Conservation (phyloP, 306 rosid species). For the Corylus americana region DNA sequence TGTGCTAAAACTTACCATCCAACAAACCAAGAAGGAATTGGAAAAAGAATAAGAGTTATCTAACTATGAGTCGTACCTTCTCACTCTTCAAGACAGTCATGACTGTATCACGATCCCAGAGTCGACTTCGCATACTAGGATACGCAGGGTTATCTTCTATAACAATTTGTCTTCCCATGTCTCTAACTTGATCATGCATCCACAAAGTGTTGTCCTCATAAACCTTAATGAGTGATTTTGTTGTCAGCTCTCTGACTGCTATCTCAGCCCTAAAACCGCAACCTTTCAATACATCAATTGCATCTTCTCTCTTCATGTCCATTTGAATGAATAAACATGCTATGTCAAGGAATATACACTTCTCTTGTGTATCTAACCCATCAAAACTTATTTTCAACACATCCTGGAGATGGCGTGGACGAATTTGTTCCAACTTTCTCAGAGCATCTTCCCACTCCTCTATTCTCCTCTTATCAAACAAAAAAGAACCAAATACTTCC, state of each 20-base stretch:
- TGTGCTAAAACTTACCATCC: not conserved
- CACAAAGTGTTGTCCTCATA: constrained; percentile 32
- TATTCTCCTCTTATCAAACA: constrained; percentile 45
- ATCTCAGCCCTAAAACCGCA: constrained; percentile 60
- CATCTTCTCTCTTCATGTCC: constrained; percentile 44
- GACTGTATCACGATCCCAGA: constrained; percentile 59
- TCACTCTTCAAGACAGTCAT: constrained; percentile 39
- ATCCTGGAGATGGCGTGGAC: constrained; percentile 47
- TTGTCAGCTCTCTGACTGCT: constrained; percentile 33
- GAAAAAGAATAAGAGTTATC: not conserved
- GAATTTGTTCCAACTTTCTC: constrained; percentile 40
- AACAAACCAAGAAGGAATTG: not conserved
- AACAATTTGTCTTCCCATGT: constrained; percentile 72
- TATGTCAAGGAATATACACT: constrained; percentile 60
- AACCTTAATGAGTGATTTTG: constrained; percentile 58
- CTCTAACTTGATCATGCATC: constrained; percentile 77
- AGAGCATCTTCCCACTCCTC: constrained; percentile 54
- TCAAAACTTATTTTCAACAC: constrained; percentile 60
- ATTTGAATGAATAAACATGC: constrained; percentile 53
- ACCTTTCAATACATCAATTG: constrained; percentile 52
- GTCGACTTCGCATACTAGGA: constrained; percentile 54
- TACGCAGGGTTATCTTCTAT: constrained; percentile 25
- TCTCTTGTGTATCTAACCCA: constrained; percentile 44
- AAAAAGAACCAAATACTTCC: constrained; percentile 62
- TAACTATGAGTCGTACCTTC: constrained; percentile 31